Evolutionary conservation across 2,329 filamentous ascomycete genomes (phyloP).

Genomic region (Colletotrichum tofieldiae): DNA sequence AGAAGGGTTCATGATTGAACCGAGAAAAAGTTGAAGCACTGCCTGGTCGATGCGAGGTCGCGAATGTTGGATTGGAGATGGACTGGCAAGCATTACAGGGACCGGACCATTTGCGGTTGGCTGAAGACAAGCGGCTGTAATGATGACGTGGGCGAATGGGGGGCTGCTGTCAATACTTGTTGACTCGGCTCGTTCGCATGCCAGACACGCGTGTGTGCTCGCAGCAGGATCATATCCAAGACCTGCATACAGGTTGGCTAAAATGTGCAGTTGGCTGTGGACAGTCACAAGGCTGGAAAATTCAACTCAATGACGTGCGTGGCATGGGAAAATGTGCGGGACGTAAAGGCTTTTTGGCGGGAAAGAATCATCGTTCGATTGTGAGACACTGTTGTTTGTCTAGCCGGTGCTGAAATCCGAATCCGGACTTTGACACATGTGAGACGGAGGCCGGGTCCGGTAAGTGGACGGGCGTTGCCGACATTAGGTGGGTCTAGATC

Average conservation of each 20-base stretch:
- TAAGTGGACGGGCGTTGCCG: slow-evolving; percentile 13
- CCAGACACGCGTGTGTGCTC: slow-evolving; percentile 17
- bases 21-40: neutral
- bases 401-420: neutral
- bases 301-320: slow-evolving; percentile 13
- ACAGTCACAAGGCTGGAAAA: neutral
- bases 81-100: neutral
- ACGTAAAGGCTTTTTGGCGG: neutral
- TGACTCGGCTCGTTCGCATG: slow-evolving; percentile 6
- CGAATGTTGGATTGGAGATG: neutral
- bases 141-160: slow-evolving; percentile 8
- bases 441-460: slow-evolving; percentile 26
- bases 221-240: slow-evolving; percentile 23
- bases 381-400: slow-evolving; percentile 6
- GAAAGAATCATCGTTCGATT: neutral
- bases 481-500: slow-evolving; percentile 22
- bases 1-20: neutral
- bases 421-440: slow-evolving; percentile 15
- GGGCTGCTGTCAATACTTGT: slow-evolving; percentile 1
- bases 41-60: neutral
- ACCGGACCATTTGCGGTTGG: slow-evolving; percentile 7
- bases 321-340: neutral
- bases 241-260: slow-evolving; percentile 17
- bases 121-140: slow-evolving; percentile 1
- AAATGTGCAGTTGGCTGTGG: neutral